phyloP scores from a whole-genome alignment of 306 rosid species.

The Vicia sativa region DNA sequence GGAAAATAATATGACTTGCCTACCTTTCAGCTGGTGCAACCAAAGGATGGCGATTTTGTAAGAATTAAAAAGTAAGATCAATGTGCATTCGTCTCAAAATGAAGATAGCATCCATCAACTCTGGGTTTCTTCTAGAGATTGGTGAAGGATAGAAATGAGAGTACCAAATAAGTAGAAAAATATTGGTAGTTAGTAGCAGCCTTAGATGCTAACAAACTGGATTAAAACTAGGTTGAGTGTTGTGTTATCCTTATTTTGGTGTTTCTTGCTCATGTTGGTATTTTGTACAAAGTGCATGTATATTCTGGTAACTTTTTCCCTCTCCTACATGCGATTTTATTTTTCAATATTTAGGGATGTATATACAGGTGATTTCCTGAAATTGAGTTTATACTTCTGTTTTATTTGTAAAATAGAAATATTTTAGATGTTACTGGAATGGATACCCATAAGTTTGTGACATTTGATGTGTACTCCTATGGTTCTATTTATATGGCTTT shows the following conservation, averaged over 20 bases:
- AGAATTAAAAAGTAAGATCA: constrained; percentile 50
- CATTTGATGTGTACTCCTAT: constrained; percentile 33
- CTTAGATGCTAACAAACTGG: constrained; percentile 52
- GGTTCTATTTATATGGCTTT: constrained; percentile 26
- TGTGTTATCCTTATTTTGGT: constrained; percentile 32
- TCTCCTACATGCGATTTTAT: constrained; percentile 35
- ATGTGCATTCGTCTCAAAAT: constrained; percentile 43
- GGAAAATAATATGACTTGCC: constrained; percentile 50
- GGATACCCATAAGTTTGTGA: constrained; percentile 38
- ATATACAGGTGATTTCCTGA: constrained; percentile 48
- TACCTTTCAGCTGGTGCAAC: constrained; percentile 49
- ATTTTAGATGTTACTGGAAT: constrained; percentile 44
- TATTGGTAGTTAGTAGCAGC: constrained; percentile 50
- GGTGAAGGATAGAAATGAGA: constrained; percentile 42
- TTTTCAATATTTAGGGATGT: constrained; percentile 47
- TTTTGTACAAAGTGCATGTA: constrained; percentile 55
- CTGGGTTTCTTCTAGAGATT: constrained; percentile 45
- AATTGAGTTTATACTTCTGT: constrained; percentile 43
- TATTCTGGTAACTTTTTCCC: constrained; percentile 34
- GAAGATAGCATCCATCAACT: constrained; percentile 46
- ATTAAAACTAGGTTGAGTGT: constrained; percentile 42
- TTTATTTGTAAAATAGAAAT: constrained; percentile 40
- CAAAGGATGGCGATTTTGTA: constrained; percentile 52
- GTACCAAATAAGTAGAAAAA: constrained; percentile 42
- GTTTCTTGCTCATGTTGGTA: constrained; percentile 41